Percentiles rank a stretch among this genome's conserved stretches.
These are phyloP conservation scores for Eragrostis curvula DNA, from an alignment of 176 grass and related monocot species.

Conservation along the genomic window DNA sequence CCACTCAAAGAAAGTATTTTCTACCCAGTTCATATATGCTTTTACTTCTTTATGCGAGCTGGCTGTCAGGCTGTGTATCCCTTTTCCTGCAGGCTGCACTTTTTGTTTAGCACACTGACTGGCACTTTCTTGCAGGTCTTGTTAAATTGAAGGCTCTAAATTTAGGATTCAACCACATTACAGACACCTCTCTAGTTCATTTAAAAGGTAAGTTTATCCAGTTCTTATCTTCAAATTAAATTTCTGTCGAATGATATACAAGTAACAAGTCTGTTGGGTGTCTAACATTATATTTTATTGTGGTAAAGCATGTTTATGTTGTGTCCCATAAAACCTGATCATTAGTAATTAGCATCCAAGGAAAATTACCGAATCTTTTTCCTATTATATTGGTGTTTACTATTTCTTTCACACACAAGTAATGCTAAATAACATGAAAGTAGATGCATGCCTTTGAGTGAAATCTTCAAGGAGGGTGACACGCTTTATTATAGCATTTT, in stretches of 20 bases:
- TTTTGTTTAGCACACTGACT: constrained; percentile 25
- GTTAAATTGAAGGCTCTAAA: constrained; percentile 72
- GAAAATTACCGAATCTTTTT: constrained; percentile 17
- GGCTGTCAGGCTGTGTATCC: background rate
- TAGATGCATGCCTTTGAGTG: constrained; percentile 7
- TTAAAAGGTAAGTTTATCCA: constrained; percentile 52
- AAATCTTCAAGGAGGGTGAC: background rate
- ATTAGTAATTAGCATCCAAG: background rate
- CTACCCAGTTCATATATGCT: constrained; percentile 5
- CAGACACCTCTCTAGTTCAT: constrained; percentile 80
- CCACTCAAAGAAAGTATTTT: background rate
- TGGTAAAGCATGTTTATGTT: background rate
- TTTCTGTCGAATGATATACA: background rate
- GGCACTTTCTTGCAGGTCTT: constrained; percentile 47
- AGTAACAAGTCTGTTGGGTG: background rate
- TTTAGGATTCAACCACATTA: constrained; percentile 93
- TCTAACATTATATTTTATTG: background rate
- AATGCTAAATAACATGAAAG: constrained; percentile 27
- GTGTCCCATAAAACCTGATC: background rate
- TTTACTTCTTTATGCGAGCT: background rate
- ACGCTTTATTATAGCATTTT: constrained; percentile 16
- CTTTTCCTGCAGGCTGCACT: constrained; percentile 8
- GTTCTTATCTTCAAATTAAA: constrained; percentile 15
- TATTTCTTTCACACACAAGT: constrained; percentile 25
- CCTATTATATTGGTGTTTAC: background rate